Evolutionary conservation across 164 flowering plant genomes (phyloP), one percentile per base, ranked within the genome.

Genomic region (Santalum album): DNA sequence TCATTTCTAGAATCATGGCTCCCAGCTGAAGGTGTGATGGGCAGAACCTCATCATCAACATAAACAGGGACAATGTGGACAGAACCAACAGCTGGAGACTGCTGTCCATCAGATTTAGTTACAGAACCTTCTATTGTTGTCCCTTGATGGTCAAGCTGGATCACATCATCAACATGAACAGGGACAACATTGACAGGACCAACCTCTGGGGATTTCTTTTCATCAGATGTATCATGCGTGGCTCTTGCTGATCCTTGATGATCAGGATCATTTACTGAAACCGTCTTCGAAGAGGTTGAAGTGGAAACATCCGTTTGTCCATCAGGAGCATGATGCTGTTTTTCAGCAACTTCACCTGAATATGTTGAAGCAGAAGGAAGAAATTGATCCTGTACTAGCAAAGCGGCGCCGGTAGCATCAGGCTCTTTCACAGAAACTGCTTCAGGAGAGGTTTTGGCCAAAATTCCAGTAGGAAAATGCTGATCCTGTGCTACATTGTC

Each of bases 21-120:
- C 53, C 38, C 57, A 40, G 57, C 53, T 18, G 59, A 51, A 24
- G 68, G 53, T 9, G 42, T 11, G 17, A 3, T 3, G 32, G 38
- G 46, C 18, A 23, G 22, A 17, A 38, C 26, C 10, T 0, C 40
- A 32, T 56, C 56, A 44, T 55, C 66, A 42, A 42, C 49, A 17
- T 53, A 46, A 54, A 24, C 54, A 44, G 53, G 16, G 22, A 60
- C 25, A 60, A 1, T 55, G 34, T 7, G 42, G 52, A 20, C 45
- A 54, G 65, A 55, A 54, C 20, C 59, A 38, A 26, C 49, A 25
- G 40, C 54, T 51, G 20, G 47, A 58, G 58, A 50, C 54, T 47
- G 48, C 45, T 45, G 12, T 45, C 24, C 49, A 20, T 45, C 49
- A 35, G 53, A 60, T 21, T 54, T 44, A 43, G 61, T 57, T 16